Base-by-base conservation (phyloP, 163 green algal species). In the Chloromonas sp. region DNA sequence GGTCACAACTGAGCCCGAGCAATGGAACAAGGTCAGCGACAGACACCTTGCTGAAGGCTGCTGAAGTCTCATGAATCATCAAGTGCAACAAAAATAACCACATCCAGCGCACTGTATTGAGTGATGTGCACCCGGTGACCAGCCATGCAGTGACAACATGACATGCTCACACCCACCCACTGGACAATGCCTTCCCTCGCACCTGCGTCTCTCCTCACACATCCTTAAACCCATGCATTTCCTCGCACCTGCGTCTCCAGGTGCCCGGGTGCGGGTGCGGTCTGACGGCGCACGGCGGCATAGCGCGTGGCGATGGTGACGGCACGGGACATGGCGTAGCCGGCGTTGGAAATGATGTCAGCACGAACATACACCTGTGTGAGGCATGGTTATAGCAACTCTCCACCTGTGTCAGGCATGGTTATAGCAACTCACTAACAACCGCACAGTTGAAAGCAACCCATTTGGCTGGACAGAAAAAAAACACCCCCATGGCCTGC, bases 211-310 rank as follows among this genome's bases (percentile, higher is more conserved):
- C 36, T 36, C 36, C 36, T 36, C 36, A 36, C 36, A 36, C 36
- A 36, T 36, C 36, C 36, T 36, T 36, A 36, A 36, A 36, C 36
- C 36, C 36, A 36, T 36, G 36, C 36, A 36, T 36, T 36, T 36
- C 36, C 36, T 14, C 84, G 14, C 79, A 92, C 92, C 89, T 95
- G 92, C 81, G 93, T 85, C 91, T 98, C 95, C 36, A 62, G 86
- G 84, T 91, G 82, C 14, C 93, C 93, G 5, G 89, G 78, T 2
- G 66, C 84, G 2, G 93, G 82, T 0, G 94, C 90, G 0, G 93
- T 98, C 91, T 98, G 96, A 2, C 96, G 87, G 58, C 96, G 89
- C 84, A 98, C 94, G 0, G 95, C 93, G 13, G 92, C 92, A 86
- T 98, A 98, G 78, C 96, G 92, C 58, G 85, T 89, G 8, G 93